These are phyloP conservation scores for Camelina laxa DNA, from an alignment of 345 rosid genomes.

Conservation along the genomic window DNA sequence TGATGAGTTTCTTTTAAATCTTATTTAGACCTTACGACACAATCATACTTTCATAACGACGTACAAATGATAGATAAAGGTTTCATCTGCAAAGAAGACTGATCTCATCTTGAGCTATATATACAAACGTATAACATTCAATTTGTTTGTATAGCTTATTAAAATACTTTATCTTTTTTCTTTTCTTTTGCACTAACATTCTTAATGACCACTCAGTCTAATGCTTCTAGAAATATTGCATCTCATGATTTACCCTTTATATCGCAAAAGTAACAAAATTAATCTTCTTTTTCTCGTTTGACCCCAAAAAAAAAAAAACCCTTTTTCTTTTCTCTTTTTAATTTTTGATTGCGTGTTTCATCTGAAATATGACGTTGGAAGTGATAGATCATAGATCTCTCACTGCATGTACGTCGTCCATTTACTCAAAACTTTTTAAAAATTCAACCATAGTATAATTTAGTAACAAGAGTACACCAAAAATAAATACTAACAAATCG, in stretches of 20 bases:
- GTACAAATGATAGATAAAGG: neutral
- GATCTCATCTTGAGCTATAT: conserved; percentile 10
- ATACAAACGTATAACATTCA: neutral
- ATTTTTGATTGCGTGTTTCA: conserved; percentile 21
- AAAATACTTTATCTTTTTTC: conserved; percentile 11
- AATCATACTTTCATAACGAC: conserved; percentile 8
- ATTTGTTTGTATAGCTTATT: conserved; percentile 10
- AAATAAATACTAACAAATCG: neutral
- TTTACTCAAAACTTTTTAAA: neutral
- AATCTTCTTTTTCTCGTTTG: neutral
- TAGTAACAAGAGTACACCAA: neutral
- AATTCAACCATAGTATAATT: neutral
- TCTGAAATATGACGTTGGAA: conserved; percentile 1
- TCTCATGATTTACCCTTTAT: conserved; percentile 30
- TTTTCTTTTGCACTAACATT: conserved; percentile 6
- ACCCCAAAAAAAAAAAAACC: neutral
- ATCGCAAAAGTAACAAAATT: conserved; percentile 19
- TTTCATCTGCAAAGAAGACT: neutral
- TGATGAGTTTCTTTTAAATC: conserved; percentile 7
- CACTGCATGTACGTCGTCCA: neutral
- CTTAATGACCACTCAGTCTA: conserved; percentile 19
- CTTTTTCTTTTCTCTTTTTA: neutral
- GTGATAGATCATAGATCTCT: neutral
- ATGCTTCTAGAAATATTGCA: conserved; percentile 33
- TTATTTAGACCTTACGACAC: neutral